These are phyloP conservation scores for Alternaria incomplexa DNA, from an alignment of 2,329 filamentous ascomycete genomes.

Conservation along the genomic window DNA sequence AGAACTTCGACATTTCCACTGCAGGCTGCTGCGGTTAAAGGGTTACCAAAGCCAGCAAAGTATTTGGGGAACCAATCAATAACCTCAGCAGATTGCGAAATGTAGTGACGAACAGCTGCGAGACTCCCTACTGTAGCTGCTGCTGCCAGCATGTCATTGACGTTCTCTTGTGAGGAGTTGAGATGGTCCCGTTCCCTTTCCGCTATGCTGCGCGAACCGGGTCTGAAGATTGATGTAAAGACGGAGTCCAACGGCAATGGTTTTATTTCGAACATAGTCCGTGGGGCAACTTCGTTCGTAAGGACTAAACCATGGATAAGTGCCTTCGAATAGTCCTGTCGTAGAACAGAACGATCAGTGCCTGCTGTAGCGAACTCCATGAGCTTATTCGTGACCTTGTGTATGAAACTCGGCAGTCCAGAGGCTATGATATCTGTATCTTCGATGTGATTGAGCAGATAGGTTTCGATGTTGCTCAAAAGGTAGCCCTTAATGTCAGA, in stretches of 20 bases:
- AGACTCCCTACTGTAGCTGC: not conserved
- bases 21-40: not conserved
- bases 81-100: not conserved
- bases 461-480: not conserved
- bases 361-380: not conserved
- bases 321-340: not conserved
- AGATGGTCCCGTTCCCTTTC: not conserved
- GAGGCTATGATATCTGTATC: not conserved
- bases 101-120: not conserved
- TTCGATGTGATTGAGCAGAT: not conserved
- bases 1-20: not conserved
- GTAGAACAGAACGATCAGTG: not conserved
- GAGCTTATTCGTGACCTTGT: not conserved
- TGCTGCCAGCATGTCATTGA: not conserved
- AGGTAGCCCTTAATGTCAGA: not conserved
- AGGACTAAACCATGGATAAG: not conserved
- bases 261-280: not conserved
- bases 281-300: not conserved
- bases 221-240: not conserved
- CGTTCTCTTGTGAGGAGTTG: not conserved
- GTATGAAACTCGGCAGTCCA: not conserved
- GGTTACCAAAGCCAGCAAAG: not conserved
- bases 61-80: not conserved
- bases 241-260: not conserved
- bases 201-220: not conserved